These are phyloP conservation scores for Monosporozyma yasuniensis DNA, from an alignment of 805 yeast genomes.

Conservation along the genomic window DNA sequence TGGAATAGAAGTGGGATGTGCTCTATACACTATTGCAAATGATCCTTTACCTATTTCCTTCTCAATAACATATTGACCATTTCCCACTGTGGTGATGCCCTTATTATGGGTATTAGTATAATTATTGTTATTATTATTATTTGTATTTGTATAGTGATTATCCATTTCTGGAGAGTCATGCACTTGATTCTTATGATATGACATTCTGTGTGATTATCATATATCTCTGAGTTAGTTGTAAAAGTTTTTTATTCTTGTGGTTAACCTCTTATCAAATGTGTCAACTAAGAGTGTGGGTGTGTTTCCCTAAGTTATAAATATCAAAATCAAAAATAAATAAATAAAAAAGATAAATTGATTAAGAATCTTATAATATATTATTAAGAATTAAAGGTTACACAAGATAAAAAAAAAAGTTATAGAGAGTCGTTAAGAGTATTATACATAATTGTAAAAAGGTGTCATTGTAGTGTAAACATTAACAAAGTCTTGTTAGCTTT, in stretches of 20 bases:
- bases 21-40: conserved; percentile 91
- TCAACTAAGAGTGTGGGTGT: not conserved
- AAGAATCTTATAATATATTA: not conserved
- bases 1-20: conserved; percentile 35
- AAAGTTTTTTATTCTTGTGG: not conserved
- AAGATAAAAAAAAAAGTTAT: not conserved
- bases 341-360: not conserved
- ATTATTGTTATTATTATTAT: conserved; percentile 2
- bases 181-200: not conserved
- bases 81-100: conserved; percentile 1
- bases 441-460: not conserved
- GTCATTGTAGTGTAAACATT: too few relatives aligned
- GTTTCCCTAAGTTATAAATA: not conserved
- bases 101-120: too few relatives aligned
- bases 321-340: not conserved
- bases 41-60: conserved; percentile 88
- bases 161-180: not conserved
- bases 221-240: not conserved
- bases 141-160: not conserved
- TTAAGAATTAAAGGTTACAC: not conserved
- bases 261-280: not conserved
- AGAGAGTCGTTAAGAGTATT: not conserved
- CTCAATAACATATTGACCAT: conserved; percentile 25
- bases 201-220: not conserved
- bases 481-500: too few relatives aligned